Conservation (phyloP, 2,329 filamentous ascomycete species). For the Aspergillus neoniger region DNA sequence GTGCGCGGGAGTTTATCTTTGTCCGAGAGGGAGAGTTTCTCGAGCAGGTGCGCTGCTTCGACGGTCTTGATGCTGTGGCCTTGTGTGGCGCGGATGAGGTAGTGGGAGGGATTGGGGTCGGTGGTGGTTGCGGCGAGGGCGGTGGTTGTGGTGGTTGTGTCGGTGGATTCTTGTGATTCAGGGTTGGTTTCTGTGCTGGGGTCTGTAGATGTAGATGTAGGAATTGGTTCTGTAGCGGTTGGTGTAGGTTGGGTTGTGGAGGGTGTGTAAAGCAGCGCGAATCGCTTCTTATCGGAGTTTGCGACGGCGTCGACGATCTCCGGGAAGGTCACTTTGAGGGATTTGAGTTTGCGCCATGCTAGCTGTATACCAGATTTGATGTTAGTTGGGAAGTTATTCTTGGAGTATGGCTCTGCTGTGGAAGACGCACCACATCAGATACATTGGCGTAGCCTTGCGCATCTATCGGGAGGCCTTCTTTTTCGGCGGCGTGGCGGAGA, state of each 20-base stretch:
- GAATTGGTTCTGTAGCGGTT: background rate
- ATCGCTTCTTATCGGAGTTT: conserved; percentile 87
- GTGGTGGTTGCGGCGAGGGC: conserved; percentile 41
- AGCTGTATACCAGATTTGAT: conserved; percentile 43
- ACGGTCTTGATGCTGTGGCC: conserved; percentile 79
- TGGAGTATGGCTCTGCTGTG: background rate
- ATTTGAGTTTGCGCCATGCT: conserved; percentile 62
- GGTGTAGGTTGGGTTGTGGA: conserved; percentile 24
- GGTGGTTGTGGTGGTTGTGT: conserved; percentile 33
- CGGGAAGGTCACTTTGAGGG: conserved; percentile 70
- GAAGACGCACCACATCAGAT: conserved; percentile 55
- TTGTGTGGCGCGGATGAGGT: conserved; percentile 91
- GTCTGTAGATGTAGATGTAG: background rate
- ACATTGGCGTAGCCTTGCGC: conserved; percentile 63
- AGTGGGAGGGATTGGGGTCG: conserved; percentile 66
- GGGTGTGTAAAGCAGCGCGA: conserved; percentile 67
- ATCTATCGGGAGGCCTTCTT: conserved; percentile 61
- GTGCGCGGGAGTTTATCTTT: conserved; percentile 57
- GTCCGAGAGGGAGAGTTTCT: conserved; percentile 63
- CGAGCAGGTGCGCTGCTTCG: conserved; percentile 70
- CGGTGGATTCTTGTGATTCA: background rate
- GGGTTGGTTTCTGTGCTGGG: background rate
- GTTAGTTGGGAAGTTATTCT: background rate
- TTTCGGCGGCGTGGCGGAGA: conserved; percentile 62
- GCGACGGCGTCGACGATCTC: conserved; percentile 72